Evolutionary conservation across 2,329 filamentous ascomycete genomes (phyloP), one percentile per base, ranked within the genome.

Genomic region (Claviceps citrina): DNA sequence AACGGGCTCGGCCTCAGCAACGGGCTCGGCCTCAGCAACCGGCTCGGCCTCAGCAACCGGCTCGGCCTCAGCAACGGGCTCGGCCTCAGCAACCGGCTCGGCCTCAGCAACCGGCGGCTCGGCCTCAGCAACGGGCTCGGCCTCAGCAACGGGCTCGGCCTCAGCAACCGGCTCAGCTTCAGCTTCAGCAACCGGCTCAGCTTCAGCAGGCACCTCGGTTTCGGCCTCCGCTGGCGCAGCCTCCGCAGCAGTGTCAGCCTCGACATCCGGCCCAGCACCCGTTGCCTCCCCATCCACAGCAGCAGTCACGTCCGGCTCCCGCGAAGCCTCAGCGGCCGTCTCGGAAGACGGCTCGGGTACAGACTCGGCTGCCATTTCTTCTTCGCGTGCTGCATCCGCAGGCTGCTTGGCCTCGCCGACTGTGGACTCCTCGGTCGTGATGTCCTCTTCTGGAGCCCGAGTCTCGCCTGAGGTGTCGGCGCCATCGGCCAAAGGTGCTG

Each of bases 81-180:
- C 30, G 10, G 16, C 33, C 31, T 30, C 28, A 7, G 13, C 31
- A 32, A 32, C 20, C 13, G 24, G n/a, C 4, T 22, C 10, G 16
- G 26, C 27, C 7, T 24, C 36, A n/a, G 10, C 26, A 12, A 10
- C 16, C 2, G 27, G 8, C 7, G 26, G n/a, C 26, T 19, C 16
- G 6, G 10, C 5, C 4, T 15, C 16, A 4, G 10, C 16, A 13
- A 7, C 19, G 12, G 18, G 6, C 10, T 37, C 35, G 16, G 22
- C 27, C 25, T 35, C 36, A 35, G 28, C 42, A 36, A 30, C 31
- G 30, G 35, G n/a, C 9, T 15, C 40, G 4, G 39, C 39, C 3
- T 31, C 31, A 15, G 40, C 13, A 12, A n/a, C n/a, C n/a, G 36
- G 27, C 19, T 37, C 32, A 10, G 24, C 32, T 19, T 28, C 43